A percentile compares a stretch with the other conserved stretches of the same genome.
Evolutionary conservation across 805 yeast genomes (phyloP).

Genomic region (Cyberlindnera bimundalis): DNA sequence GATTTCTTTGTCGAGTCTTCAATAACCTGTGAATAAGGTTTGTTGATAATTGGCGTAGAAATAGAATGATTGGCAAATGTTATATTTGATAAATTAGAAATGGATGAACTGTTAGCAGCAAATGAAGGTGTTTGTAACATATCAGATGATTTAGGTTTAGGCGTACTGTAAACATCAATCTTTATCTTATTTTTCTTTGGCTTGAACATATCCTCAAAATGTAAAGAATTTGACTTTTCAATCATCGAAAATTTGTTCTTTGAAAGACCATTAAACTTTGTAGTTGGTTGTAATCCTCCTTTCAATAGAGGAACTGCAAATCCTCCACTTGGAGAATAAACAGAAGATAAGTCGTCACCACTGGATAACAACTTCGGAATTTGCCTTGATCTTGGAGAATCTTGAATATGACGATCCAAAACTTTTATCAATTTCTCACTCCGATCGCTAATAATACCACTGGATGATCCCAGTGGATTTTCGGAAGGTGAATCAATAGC

Average conservation of each 20-base stretch:
- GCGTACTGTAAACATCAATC: constrained; percentile 26
- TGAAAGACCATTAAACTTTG: background rate
- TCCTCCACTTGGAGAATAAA: background rate
- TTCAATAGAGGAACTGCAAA: constrained; percentile 4
- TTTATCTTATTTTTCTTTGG: constrained; percentile 15
- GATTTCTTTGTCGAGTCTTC: background rate
- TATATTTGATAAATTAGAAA: constrained; percentile 25
- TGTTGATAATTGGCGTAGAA: constrained; percentile 14
- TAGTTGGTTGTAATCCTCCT: background rate
- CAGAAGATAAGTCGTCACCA: background rate
- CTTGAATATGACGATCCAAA: constrained; percentile 11
- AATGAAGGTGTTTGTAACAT: constrained; percentile 29
- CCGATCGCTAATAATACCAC: background rate
- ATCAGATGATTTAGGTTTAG: constrained; percentile 30
- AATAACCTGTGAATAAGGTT: constrained; percentile 12
- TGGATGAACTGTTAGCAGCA: constrained; percentile 22
- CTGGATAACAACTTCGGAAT: constrained; percentile 24
- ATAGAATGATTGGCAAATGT: constrained; percentile 24
- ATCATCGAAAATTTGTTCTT: background rate
- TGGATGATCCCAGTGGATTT: background rate
- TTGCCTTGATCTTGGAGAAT: constrained; percentile 19
- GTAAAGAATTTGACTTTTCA: constrained; percentile 1
- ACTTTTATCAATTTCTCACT: constrained; percentile 7
- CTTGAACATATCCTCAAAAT: constrained; percentile 13
- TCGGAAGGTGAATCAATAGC: constrained; percentile 5